Conservation (phyloP, 371 early-diverging fungal species). For the Circinella minor region DNA sequence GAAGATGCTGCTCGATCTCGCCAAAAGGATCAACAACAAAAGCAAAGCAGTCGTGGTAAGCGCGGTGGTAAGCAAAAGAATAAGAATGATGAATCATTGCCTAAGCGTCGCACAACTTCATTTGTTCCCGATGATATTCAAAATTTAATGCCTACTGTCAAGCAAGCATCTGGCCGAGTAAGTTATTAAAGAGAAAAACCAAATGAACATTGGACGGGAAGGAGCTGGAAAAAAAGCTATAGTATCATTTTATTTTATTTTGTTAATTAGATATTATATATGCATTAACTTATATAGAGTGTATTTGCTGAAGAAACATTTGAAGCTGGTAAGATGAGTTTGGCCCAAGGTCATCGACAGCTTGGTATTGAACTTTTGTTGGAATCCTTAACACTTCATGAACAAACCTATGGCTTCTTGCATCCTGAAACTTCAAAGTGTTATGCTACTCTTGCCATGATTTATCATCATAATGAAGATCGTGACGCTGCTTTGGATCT, state of each 20-base stretch:
- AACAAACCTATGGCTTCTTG: constrained; percentile 90
- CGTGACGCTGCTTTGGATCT: constrained; percentile 75
- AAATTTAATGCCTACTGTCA: constrained; percentile 83
- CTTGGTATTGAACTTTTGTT: constrained; percentile 81
- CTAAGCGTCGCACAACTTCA: constrained; percentile 35
- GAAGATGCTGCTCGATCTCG: constrained; percentile 39
- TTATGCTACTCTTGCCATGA: constrained; percentile 87
- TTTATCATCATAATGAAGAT: constrained; percentile 82
- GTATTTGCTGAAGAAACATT: constrained; percentile 88
- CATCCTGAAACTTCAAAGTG: constrained; percentile 89
- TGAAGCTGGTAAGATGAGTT: constrained; percentile 84
- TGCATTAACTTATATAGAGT: constrained; percentile 44
- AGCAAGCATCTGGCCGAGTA: constrained; percentile 68
- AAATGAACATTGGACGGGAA: background rate
- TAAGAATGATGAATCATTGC: constrained; percentile 26
- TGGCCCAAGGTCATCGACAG: constrained; percentile 81
- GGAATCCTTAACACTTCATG: constrained; percentile 87
- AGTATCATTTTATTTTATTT: too few species aligned
- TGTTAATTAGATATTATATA: background rate
- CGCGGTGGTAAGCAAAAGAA: constrained; percentile 45
- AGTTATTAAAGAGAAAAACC: constrained; percentile 11
- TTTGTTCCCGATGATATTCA: constrained; percentile 81
- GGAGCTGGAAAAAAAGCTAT: too few species aligned
- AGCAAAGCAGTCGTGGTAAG: constrained; percentile 28
- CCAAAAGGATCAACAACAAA: constrained; percentile 39